These are phyloP conservation scores for Aspergillus leporis DNA, from an alignment of 495 filamentous ascomycete species.

Conservation along the genomic window DNA sequence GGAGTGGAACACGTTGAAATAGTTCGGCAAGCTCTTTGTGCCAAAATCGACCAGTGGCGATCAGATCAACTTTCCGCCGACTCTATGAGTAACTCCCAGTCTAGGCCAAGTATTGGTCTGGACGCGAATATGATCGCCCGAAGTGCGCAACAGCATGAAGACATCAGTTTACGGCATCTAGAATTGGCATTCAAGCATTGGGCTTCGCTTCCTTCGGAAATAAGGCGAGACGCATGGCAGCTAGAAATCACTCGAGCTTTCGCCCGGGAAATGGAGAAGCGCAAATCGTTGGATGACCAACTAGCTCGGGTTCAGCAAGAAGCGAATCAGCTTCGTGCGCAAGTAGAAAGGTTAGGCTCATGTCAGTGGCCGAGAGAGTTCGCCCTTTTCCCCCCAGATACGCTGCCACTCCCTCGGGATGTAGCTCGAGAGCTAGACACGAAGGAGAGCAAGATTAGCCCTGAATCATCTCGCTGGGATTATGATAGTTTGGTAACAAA, in stretches of 20 bases:
- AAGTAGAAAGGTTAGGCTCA: slow-evolving; percentile 66
- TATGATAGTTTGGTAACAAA: slow-evolving; percentile 58
- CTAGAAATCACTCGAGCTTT: slow-evolving; percentile 76
- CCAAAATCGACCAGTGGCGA: slow-evolving; percentile 65
- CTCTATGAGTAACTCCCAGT: slow-evolving; percentile 23
- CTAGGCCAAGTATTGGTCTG: slow-evolving; percentile 24
- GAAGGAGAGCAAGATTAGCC: slow-evolving; percentile 36
- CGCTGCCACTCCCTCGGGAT: slow-evolving; percentile 56
- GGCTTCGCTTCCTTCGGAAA: slow-evolving; percentile 55
- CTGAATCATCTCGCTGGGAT: slow-evolving; percentile 49
- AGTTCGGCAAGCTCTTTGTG: slow-evolving; percentile 62
- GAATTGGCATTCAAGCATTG: slow-evolving; percentile 71
- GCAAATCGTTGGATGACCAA: slow-evolving; percentile 59
- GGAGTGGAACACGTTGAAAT: slow-evolving; percentile 68
- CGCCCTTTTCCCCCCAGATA: slow-evolving; percentile 62
- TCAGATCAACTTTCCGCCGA: slow-evolving; percentile 38
- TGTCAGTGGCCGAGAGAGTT: slow-evolving; percentile 74
- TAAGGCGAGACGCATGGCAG: slow-evolving; percentile 68
- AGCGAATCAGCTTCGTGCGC: slow-evolving; percentile 66
- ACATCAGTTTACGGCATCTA: slow-evolving; percentile 64
- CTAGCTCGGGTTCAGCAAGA: slow-evolving; percentile 68
- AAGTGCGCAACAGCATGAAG: slow-evolving; percentile 57
- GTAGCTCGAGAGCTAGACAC: slow-evolving; percentile 43
- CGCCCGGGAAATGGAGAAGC: slow-evolving; percentile 64
- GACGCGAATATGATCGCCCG: slow-evolving; percentile 44